phyloP scores from a whole-genome alignment of 768 basidiomycete genomes.

The Trametes coccinea region DNA sequence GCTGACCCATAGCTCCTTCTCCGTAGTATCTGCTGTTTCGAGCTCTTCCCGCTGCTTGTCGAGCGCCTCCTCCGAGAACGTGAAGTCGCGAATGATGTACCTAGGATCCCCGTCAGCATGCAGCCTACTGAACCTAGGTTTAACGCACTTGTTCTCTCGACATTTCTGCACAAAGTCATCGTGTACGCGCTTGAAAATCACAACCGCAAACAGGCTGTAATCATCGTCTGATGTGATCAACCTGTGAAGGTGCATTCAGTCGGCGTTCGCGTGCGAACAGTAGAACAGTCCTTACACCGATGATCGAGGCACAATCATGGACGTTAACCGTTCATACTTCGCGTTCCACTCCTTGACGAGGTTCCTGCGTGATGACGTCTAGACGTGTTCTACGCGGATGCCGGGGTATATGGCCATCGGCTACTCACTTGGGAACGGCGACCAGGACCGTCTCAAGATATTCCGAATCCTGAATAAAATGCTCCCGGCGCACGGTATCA shows the following conservation, averaged over 20 bases:
- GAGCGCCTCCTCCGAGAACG: conserved; percentile 80
- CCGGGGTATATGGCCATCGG: background rate
- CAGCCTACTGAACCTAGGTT: background rate
- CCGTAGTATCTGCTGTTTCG: conserved; percentile 75
- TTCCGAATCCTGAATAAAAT: conserved; percentile 88
- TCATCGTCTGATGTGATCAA: conserved; percentile 84
- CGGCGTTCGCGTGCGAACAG: conserved; percentile 1
- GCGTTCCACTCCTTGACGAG: conserved; percentile 84
- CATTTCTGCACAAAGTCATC: conserved; percentile 95
- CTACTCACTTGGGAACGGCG: conserved; percentile 86
- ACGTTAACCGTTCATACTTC: conserved; percentile 84
- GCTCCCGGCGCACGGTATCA: conserved; percentile 79
- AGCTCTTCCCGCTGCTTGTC: conserved; percentile 82
- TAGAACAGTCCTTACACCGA: conserved; percentile 58
- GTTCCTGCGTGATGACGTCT: conserved; percentile 47
- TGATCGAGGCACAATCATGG: conserved; percentile 93
- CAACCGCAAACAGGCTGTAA: conserved; percentile 80
- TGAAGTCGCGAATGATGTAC: conserved; percentile 94
- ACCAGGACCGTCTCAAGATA: conserved; percentile 92
- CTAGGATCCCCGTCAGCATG: conserved; percentile 39
- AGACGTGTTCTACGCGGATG: conserved; percentile 27
- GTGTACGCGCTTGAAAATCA: conserved; percentile 86
- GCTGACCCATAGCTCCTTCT: conserved; percentile 96
- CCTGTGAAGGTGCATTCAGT: conserved; percentile 40
- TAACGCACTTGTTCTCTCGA: conserved; percentile 85